Base-by-base conservation (phyloP, 139 green algal genomes). In the Cymbomonas tetramitiformis region DNA sequence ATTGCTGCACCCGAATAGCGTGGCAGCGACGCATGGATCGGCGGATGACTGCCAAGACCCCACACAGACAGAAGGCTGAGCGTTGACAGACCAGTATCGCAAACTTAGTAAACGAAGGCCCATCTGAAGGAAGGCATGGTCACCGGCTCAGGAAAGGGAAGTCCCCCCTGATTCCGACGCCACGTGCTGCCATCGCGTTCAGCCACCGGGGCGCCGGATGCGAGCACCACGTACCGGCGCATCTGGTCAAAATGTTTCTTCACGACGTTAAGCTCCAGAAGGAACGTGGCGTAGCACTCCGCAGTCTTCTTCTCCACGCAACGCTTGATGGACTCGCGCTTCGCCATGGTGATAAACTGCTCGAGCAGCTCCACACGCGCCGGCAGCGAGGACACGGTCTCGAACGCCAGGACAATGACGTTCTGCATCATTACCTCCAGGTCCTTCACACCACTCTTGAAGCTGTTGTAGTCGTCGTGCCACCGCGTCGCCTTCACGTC, bases 391-490 rank as follows among this genome's bases (percentile, higher is more conserved):
- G 18, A 24, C 39, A 48, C 49, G 15, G 19, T 46, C 12, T 76
- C 75, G 58, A 86, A 73, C 30, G 84, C 67, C 26, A 85, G 69
- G 21, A 63, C 2, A 23, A 81, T 59, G 38, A 68, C 24, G 38
- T 70, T 30, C 26, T 51, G 36, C 24, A 75, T 48, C 47, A 61
- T 61, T 46, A 65, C 51, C 65, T 86, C 82, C 36, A 90, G 63
- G 57, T 86, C 81, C 67, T 85, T 85, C 12, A 89, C 76, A n/a
- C 78, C 79, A 26, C 40, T 54, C 70, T 88, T 94, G 71, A 94
- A 94, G 5, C 58, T 54, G 51, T 83, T 86, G 79, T 84, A 94
- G 66, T 94, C 83, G 61, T 94, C 84, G 55, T 88, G 80, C 84
- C 84, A 92, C 53, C 67, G 58, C 0, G 77, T 86, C 12, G 72